Evolutionary conservation across 495 filamentous ascomycete species (phyloP).

Genomic region (Podospora conica): DNA sequence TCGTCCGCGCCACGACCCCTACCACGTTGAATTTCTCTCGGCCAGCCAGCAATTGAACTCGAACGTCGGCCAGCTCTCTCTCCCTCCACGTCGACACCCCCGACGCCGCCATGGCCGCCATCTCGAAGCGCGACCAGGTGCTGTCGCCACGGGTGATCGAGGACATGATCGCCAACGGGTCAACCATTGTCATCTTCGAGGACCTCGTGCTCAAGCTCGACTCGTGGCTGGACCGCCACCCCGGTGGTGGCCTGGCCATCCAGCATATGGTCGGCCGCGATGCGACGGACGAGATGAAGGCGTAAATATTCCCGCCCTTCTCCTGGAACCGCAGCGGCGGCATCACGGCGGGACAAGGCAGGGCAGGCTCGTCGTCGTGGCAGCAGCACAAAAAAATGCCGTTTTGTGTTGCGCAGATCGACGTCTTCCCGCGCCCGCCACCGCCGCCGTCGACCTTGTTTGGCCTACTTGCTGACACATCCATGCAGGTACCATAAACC

Average conservation of each 20-base stretch:
- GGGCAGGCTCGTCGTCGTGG: not conserved
- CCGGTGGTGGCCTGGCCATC: slow-evolving; percentile 40
- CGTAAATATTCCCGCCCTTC: slow-evolving; percentile 19
- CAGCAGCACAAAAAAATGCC: not conserved
- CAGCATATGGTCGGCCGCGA: slow-evolving; percentile 47
- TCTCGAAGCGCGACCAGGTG: slow-evolving; percentile 18
- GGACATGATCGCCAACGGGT: slow-evolving; percentile 39
- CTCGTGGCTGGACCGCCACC: slow-evolving; percentile 41
- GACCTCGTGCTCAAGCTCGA: slow-evolving; percentile 40
- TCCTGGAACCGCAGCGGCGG: no score
- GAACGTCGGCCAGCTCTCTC: not conserved
- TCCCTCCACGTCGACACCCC: not conserved
- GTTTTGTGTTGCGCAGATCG: not conserved
- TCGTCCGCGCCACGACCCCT: no score
- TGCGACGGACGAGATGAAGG: slow-evolving; percentile 47
- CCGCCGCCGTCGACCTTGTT: not conserved
- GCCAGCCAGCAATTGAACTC: not conserved
- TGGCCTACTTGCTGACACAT: slow-evolving; percentile 16
- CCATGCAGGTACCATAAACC: slow-evolving; percentile 60
- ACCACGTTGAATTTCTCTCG: not conserved
- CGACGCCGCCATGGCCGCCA: not conserved
- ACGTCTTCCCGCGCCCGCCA: not conserved
- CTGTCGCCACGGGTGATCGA: slow-evolving; percentile 27
- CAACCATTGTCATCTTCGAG: slow-evolving; percentile 40
- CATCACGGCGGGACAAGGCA: no score